Evolutionary conservation across 805 yeast genomes (phyloP).

Genomic region (Candida caryicola): DNA sequence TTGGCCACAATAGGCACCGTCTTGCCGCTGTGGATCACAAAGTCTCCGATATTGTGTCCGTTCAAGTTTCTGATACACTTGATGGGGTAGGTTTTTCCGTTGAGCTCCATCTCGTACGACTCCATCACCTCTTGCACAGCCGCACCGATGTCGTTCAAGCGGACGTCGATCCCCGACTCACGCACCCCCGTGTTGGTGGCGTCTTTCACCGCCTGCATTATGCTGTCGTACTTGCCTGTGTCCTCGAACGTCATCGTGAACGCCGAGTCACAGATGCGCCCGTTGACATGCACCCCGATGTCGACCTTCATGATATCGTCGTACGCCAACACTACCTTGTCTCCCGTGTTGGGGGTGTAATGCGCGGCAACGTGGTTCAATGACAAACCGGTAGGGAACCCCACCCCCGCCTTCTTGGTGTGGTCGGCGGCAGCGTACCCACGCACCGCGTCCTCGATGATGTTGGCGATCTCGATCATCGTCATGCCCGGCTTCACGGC

Average conservation of each 20-base stretch:
- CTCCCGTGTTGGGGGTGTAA: constrained; percentile 95
- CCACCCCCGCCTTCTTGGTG: constrained; percentile 75
- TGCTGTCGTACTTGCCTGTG: constrained; percentile 74
- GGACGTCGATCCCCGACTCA: constrained; percentile 94
- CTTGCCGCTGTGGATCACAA: constrained; percentile 88
- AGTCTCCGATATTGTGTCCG: constrained; percentile 90
- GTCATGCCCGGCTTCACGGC: constrained; percentile 87
- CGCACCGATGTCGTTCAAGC: constrained; percentile 92
- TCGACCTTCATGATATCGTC: constrained; percentile 97
- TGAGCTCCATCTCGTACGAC: constrained; percentile 85
- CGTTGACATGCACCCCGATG: constrained; percentile 94
- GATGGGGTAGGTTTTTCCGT: constrained; percentile 81
- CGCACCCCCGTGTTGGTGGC: constrained; percentile 93
- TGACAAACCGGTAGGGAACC: constrained; percentile 97
- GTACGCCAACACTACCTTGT: constrained; percentile 70
- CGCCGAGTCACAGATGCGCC: constrained; percentile 91
- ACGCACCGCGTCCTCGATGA: constrained; percentile 82
- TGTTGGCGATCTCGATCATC: constrained; percentile 84
- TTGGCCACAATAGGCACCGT: constrained; percentile 94
- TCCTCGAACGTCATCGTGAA: constrained; percentile 87
- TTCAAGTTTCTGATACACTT: constrained; percentile 88
- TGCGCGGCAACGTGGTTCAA: constrained; percentile 95
- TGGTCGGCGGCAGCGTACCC: constrained; percentile 67
- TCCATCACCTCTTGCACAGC: constrained; percentile 98
- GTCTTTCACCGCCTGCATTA: constrained; percentile 80